Conservation (phyloP, 1,139 yeast species). For the Diutina pseudorugosa region DNA sequence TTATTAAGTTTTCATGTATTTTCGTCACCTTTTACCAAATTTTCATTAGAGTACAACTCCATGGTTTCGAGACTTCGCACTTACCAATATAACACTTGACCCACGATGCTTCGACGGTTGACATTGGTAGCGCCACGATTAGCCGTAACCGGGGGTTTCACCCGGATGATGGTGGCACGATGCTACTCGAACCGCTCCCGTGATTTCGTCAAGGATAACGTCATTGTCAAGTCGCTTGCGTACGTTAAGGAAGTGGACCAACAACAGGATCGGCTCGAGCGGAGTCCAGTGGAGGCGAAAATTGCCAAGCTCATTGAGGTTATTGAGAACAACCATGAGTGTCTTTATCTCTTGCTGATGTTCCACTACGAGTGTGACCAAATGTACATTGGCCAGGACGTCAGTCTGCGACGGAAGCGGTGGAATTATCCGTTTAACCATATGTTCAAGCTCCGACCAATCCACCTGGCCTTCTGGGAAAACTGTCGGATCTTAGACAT, state of each 20-base stretch:
- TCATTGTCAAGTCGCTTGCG: neutral
- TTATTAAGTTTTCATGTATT: too few relatives aligned
- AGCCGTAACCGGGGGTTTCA: neutral
- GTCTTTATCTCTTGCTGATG: neutral
- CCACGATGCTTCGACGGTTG: neutral
- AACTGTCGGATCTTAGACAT: constrained; percentile 1
- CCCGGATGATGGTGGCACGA: neutral
- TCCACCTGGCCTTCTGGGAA: constrained; percentile 3
- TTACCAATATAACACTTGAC: too few relatives aligned
- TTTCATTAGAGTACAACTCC: neutral
- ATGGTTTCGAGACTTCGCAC: neutral
- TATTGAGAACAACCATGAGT: neutral
- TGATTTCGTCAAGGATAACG: neutral
- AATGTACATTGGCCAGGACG: neutral
- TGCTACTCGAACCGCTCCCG: neutral
- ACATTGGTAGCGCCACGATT: neutral
- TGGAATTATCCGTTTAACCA: neutral
- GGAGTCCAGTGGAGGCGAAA: neutral
- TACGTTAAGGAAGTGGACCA: constrained; percentile 1
- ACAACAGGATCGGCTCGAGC: neutral
- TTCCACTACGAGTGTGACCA: neutral
- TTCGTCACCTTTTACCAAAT: neutral
- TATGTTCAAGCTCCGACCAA: constrained; percentile 1
- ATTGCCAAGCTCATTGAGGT: constrained; percentile 1
- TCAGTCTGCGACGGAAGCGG: neutral